Evolutionary conservation across 2,329 filamentous ascomycete genomes (phyloP), one percentile per base, ranked within the genome.

Genomic region (Didymella arachidicola): DNA sequence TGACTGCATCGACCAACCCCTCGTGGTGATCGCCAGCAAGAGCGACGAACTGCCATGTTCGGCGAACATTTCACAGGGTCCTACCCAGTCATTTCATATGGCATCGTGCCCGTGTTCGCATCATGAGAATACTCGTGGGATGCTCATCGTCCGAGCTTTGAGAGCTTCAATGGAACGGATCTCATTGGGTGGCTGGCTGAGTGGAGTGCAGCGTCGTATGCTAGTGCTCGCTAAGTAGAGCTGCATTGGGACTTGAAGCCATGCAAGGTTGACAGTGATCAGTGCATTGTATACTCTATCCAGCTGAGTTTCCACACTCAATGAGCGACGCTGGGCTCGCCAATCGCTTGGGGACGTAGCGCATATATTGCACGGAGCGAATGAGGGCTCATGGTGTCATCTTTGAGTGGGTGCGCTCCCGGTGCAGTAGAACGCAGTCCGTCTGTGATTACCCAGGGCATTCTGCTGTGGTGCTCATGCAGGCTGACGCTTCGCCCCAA

Each of bases 181-280:
- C 34, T 57, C 29, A 69, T 69, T 70, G 68, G 42, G 43, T 60
- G 56, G 50, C 49, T 57, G 48, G 57, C 56, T 55, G 54, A 61
- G 51, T 60, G 63, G 51, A 62, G 42, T 51, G 45, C 47, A 61
- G 54, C 41, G 30, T 49, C 36, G 22, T 50, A 39, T 14, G 30
- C 46, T 62, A 53, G 50, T 44, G 34, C 48, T 61, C 58, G 65
- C 61, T 67, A 63, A 27, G 34, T 38, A 39, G 42, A 59, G 49
- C 56, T 62, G 18, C 14, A 52, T 53, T 50, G 48, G 36, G 52
- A 54, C 16, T 16, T 32, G 36, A 42, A 26, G 49, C 25, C 32
- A 52, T 41, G 54, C 54, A 47, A 42, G 44, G 44, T 38, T 50
- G 53, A 63, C 46, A 44, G 27, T 41, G 46, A 62, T 57, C 36